Conservation (phyloP, 495 filamentous ascomycete genomes). For the Trichodelitschia bisporula region DNA sequence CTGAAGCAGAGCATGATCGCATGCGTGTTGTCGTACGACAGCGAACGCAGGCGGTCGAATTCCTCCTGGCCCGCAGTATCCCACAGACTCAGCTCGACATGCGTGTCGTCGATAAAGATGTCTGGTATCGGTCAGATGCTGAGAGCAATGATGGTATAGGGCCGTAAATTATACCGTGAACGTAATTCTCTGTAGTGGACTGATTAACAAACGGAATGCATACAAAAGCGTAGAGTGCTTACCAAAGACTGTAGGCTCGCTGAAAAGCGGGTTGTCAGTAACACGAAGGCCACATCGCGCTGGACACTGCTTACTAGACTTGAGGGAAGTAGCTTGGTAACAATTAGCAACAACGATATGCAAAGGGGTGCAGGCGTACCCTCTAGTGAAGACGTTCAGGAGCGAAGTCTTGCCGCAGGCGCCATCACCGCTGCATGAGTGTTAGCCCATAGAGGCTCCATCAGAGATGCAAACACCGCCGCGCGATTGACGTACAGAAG, state of each 20-base stretch:
- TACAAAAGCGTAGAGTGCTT: slow-evolving; percentile 7
- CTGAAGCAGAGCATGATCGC: slow-evolving; percentile 97
- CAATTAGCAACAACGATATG: background rate
- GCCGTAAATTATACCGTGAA: slow-evolving; percentile 56
- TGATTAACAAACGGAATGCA: no score
- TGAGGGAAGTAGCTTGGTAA: slow-evolving; percentile 71
- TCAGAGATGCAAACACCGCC: no score
- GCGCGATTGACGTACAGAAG: slow-evolving; percentile 8
- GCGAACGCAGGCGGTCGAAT: slow-evolving; percentile 84
- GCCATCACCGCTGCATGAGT: slow-evolving; percentile 57
- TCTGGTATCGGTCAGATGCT: no score
- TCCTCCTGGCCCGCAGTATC: slow-evolving; percentile 98
- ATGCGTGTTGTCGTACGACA: slow-evolving; percentile 95
- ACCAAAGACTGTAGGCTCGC: slow-evolving; percentile 90
- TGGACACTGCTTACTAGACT: slow-evolving; percentile 45
- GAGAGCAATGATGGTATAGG: slow-evolving; percentile 1
- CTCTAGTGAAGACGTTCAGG: slow-evolving; percentile 95
- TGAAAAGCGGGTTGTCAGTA: slow-evolving; percentile 12
- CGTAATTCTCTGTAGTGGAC: slow-evolving; percentile 59
- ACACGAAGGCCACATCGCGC: no score
- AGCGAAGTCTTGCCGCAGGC: slow-evolving; percentile 95
- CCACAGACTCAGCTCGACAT: slow-evolving; percentile 94
- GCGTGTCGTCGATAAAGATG: slow-evolving; percentile 88
- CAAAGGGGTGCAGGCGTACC: slow-evolving; percentile 21
- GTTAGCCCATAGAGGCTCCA: no score